Conservation (phyloP, 768 basidiomycete species). For the Trametes cubensis region DNA sequence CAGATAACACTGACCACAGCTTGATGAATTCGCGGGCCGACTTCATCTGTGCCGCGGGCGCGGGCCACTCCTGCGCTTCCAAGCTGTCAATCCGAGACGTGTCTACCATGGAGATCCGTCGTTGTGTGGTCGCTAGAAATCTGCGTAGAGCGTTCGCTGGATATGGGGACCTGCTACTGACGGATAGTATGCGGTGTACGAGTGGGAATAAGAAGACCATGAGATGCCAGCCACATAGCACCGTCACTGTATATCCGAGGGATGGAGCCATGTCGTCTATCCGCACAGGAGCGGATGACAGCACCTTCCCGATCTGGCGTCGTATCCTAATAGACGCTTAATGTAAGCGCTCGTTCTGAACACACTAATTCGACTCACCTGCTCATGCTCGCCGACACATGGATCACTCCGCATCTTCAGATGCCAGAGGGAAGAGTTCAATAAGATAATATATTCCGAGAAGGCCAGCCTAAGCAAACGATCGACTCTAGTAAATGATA, state of each 20-base stretch:
- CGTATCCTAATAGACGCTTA: not conserved
- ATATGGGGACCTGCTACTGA: no score
- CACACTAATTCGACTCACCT: not conserved
- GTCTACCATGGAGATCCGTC: not conserved
- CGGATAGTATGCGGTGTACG: not conserved
- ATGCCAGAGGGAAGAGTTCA: constrained; percentile 1
- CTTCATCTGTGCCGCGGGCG: constrained; percentile 12
- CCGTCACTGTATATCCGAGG: no score
- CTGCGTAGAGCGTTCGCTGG: no score
- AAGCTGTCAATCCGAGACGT: not conserved
- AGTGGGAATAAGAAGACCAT: not conserved
- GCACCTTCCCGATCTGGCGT: not conserved
- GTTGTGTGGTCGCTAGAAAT: not conserved
- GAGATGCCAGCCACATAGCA: not conserved
- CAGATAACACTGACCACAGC: constrained; percentile 21
- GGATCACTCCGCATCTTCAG: not conserved
- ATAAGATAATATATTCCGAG: constrained; percentile 28
- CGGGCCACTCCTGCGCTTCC: constrained; percentile 24
- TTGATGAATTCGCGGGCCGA: constrained; percentile 24
- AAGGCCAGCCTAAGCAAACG: constrained; percentile 28
- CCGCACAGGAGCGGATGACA: constrained; percentile 2
- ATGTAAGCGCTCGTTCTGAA: not conserved
- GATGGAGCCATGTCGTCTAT: not conserved
- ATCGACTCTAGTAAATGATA: constrained; percentile 28
- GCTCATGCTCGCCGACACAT: no score